A percentile compares a stretch with the other conserved stretches of the same genome.
These are phyloP conservation scores for Mycena vulgaris DNA, from an alignment of 768 basidiomycete genomes.

Conservation along the genomic window DNA sequence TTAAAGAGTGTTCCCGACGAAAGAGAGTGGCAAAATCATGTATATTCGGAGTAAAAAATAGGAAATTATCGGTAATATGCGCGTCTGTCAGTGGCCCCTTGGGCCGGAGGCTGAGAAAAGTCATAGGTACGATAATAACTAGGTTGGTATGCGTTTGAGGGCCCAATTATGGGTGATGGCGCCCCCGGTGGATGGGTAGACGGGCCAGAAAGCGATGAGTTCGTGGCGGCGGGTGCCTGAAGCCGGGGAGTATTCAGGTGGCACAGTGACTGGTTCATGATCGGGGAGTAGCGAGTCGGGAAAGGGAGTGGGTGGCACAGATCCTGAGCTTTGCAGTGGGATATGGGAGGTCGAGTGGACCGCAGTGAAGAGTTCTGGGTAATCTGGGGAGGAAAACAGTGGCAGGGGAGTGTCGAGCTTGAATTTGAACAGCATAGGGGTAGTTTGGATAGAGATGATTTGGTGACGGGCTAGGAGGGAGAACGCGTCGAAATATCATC, in stretches of 20 bases:
- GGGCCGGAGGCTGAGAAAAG: background rate
- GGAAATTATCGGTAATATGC: constrained; percentile 2
- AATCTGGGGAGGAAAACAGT: background rate
- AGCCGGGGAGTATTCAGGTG: background rate
- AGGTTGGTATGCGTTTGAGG: background rate
- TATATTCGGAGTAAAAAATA: background rate
- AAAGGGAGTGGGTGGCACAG: background rate
- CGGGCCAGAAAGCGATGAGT: background rate
- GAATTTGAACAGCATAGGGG: constrained; percentile 5
- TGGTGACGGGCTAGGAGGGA: background rate
- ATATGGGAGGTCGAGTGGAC: background rate
- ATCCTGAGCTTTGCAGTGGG: background rate
- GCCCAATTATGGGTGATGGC: background rate
- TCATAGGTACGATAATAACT: background rate
- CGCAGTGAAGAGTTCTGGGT: background rate
- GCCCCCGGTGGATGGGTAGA: background rate
- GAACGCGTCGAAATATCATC: background rate
- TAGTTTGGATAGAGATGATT: background rate
- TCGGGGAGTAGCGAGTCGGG: too few species aligned
- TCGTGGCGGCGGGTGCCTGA: background rate
- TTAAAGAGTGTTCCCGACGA: background rate
- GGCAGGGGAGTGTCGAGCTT: background rate
- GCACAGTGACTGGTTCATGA: too few species aligned
- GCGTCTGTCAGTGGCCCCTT: background rate
- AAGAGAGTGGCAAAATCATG: background rate